A percentile compares a stretch with the other conserved stretches of the same genome.
phyloP scores from a whole-genome alignment of 306 rosid species.

The Acacia melanoxylon region DNA sequence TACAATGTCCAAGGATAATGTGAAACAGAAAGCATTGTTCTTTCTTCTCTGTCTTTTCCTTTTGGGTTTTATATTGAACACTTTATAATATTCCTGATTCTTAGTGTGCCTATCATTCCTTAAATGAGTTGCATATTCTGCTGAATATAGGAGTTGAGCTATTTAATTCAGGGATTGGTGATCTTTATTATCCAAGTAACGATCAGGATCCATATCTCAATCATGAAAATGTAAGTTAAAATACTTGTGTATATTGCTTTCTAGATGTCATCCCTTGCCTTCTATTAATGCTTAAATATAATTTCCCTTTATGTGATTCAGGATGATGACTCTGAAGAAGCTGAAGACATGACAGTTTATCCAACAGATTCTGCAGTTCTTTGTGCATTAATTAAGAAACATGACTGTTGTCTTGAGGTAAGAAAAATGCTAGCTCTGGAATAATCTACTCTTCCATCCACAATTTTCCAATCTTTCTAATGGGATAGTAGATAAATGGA shows the following conservation, averaged over 20 bases:
- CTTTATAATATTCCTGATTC: neutral
- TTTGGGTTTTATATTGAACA: neutral
- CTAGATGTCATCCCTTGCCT: slow-evolving; percentile 2
- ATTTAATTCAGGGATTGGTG: slow-evolving; percentile 66
- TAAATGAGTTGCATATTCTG: slow-evolving; percentile 25
- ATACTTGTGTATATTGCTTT: neutral
- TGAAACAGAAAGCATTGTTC: neutral
- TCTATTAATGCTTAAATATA: neutral
- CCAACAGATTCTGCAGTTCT: slow-evolving; percentile 79
- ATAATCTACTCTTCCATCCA: neutral
- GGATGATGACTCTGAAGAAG: slow-evolving; percentile 82
- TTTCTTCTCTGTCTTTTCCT: neutral
- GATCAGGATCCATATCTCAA: slow-evolving; percentile 78
- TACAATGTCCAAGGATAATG: neutral
- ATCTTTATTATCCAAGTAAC: slow-evolving; percentile 68
- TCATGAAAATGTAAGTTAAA: slow-evolving; percentile 50
- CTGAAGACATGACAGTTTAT: slow-evolving; percentile 65
- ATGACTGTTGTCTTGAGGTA: slow-evolving; percentile 72
- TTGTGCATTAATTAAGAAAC: slow-evolving; percentile 59
- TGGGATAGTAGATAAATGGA: neutral
- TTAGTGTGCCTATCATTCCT: neutral
- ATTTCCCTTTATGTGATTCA: slow-evolving; percentile 15
- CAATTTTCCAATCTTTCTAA: neutral
- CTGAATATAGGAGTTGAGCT: slow-evolving; percentile 57
- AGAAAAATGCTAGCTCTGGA: slow-evolving; percentile 11